A percentile compares a stretch with the other conserved stretches of the same genome.
Evolutionary conservation across 2,329 filamentous ascomycete species (phyloP).

Genomic region (Arthrobotrys conoides): DNA sequence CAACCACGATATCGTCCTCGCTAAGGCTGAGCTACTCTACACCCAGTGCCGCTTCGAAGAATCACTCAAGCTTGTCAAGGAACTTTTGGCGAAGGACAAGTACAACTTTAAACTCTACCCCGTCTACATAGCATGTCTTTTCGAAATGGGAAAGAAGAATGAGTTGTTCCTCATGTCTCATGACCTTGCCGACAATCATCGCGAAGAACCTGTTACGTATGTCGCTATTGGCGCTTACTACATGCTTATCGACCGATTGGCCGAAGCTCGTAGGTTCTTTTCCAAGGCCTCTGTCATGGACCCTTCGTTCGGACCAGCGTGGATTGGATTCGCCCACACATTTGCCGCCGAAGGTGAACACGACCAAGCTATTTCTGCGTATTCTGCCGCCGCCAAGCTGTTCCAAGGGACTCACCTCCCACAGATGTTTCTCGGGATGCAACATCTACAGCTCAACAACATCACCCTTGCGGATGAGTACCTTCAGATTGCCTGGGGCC

Average conservation of each 20-base stretch:
- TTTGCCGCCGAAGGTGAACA: constrained; percentile 98
- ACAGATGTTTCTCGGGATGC: constrained; percentile 97
- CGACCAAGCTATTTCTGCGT: constrained; percentile 97
- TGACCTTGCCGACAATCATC: constrained; percentile 90
- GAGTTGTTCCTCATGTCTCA: constrained; percentile 92
- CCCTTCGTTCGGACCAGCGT: constrained; percentile 94
- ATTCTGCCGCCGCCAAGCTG: constrained; percentile 91
- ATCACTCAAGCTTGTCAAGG: constrained; percentile 84
- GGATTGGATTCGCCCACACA: constrained; percentile 99
- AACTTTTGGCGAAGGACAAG: constrained; percentile 84
- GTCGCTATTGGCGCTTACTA: constrained; percentile 97
- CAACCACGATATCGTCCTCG: constrained; percentile 91
- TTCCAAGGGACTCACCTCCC: constrained; percentile 98
- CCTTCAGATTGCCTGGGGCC: constrained; percentile 85
- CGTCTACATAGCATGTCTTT: constrained; percentile 89
- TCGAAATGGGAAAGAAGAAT: constrained; percentile 88
- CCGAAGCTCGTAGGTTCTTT: constrained; percentile 94
- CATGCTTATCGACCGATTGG: constrained; percentile 86
- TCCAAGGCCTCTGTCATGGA: constrained; percentile 98
- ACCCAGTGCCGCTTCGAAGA: constrained; percentile 95
- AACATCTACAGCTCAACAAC: constrained; percentile 95
- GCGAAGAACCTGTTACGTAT: constrained; percentile 91
- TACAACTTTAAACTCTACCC: constrained; percentile 93
- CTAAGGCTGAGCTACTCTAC: constrained; percentile 90
- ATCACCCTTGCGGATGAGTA: constrained; percentile 95